phyloP scores from a whole-genome alignment of 2,329 filamentous ascomycete genomes.

The Cladosporium phlei region DNA sequence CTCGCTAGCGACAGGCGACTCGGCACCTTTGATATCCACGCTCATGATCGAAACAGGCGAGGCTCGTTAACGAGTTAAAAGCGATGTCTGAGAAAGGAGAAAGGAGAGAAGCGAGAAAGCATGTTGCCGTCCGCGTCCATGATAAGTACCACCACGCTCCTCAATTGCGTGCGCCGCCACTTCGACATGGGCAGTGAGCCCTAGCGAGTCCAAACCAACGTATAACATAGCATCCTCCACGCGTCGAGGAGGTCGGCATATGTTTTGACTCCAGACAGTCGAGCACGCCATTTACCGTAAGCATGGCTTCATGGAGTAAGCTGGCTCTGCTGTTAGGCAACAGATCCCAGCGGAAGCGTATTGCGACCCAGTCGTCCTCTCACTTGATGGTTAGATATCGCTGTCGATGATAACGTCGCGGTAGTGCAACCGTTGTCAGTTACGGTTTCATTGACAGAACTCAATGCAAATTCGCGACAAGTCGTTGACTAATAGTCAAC shows the following conservation, averaged over 20 bases:
- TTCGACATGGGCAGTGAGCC: not conserved
- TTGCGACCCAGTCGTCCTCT: too few relatives aligned
- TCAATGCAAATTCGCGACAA: not conserved
- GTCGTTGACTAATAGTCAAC: too few relatives aligned
- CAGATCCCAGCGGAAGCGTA: too few relatives aligned
- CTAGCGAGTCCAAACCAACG: too few relatives aligned
- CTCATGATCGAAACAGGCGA: not conserved
- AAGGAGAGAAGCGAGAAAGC: not conserved
- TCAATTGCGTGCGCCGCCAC: not conserved
- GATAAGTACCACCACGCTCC: not conserved
- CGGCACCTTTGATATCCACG: not conserved
- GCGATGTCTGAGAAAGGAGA: not conserved
- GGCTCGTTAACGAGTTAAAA: not conserved
- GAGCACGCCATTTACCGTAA: conserved; percentile 5
- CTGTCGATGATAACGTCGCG: not conserved
- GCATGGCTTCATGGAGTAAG: not conserved
- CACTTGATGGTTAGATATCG: too few relatives aligned
- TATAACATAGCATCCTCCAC: not conserved
- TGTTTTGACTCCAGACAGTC: not conserved
- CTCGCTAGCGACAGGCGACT: conserved; percentile 1
- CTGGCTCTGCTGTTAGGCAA: not conserved
- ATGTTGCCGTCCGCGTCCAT: not conserved
- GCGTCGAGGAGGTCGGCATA: too few relatives aligned
- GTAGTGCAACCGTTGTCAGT: too few relatives aligned
- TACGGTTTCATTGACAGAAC: not conserved